Conservation (phyloP, 306 rosid species). For the Senna tora region DNA sequence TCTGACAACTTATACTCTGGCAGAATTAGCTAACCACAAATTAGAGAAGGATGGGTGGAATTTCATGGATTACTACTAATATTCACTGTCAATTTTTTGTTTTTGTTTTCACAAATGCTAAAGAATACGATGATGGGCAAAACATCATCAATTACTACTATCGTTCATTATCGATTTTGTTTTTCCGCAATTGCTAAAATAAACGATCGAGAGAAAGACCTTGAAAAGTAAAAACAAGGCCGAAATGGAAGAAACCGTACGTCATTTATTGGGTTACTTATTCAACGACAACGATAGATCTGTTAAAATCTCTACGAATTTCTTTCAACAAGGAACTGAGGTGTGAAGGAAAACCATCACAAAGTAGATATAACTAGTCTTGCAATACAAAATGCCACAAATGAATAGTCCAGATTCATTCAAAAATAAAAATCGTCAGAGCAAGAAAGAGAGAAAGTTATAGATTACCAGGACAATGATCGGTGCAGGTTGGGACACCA, state of each 20-base stretch:
- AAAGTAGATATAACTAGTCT: background rate
- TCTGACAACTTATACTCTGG: background rate
- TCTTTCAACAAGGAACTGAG: too few relatives aligned
- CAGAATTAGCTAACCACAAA: background rate
- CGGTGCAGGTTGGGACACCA: slow-evolving; percentile 53
- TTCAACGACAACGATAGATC: too few relatives aligned
- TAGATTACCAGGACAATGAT: slow-evolving; percentile 73
- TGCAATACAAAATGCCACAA: background rate
- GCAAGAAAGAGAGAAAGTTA: background rate
- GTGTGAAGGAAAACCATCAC: too few relatives aligned
- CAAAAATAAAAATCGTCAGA: background rate
- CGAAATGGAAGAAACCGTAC: background rate
- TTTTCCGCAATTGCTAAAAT: background rate
- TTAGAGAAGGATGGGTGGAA: too few relatives aligned
- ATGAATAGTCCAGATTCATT: background rate
- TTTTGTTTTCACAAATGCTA: too few relatives aligned
- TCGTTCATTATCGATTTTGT: background rate
- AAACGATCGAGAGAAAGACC: background rate
- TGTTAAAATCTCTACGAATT: too few relatives aligned
- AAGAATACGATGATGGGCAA: too few relatives aligned
- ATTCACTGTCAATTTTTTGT: too few relatives aligned
- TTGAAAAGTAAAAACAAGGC: background rate
- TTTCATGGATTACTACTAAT: too few relatives aligned
- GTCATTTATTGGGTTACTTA: too few relatives aligned
- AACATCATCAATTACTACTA: background rate